phyloP scores from a whole-genome alignment of 139 green algal genomes.

The Tetraselmis striata region DNA sequence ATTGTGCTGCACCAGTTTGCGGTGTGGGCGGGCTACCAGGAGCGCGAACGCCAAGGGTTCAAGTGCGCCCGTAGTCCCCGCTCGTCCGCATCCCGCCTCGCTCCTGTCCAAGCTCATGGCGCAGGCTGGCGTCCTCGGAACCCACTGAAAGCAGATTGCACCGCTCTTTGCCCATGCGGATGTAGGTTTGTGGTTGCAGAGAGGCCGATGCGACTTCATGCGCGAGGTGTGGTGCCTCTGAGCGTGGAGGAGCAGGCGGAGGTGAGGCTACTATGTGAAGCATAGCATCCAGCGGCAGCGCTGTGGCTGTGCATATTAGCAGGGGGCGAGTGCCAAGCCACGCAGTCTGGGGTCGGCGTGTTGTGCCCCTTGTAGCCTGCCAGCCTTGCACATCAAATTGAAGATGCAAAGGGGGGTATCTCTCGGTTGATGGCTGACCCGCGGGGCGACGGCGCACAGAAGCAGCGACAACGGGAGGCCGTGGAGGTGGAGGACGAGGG shows the following conservation, averaged over 20 bases:
- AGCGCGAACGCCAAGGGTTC: not conserved
- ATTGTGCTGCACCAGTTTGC: conserved; percentile 95
- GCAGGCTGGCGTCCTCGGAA: not conserved
- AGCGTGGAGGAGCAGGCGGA: not conserved
- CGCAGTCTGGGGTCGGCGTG: too few relatives aligned
- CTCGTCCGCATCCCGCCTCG: too few relatives aligned
- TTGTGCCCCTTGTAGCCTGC: too few relatives aligned
- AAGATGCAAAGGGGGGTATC: too few relatives aligned
- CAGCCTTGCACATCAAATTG: too few relatives aligned
- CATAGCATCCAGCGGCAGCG: too few relatives aligned
- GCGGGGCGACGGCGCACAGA: not conserved
- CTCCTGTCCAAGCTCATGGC: not conserved
- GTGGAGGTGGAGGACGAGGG: not conserved
- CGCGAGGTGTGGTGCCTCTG: not conserved
- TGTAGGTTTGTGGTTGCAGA: not conserved
- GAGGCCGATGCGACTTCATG: not conserved
- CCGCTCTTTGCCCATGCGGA: not conserved
- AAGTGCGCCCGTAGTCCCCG: too few relatives aligned
- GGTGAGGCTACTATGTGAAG: too few relatives aligned
- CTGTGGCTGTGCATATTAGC: too few relatives aligned
- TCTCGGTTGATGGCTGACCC: too few relatives aligned
- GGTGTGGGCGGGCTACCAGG: conserved; percentile 48
- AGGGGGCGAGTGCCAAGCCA: too few relatives aligned
- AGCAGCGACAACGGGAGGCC: not conserved
- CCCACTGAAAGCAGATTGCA: not conserved